Percentiles rank a stretch among this genome's conserved stretches.
Conservation (phyloP, 129 eudicot species). For the Tagetes patula region DNA sequence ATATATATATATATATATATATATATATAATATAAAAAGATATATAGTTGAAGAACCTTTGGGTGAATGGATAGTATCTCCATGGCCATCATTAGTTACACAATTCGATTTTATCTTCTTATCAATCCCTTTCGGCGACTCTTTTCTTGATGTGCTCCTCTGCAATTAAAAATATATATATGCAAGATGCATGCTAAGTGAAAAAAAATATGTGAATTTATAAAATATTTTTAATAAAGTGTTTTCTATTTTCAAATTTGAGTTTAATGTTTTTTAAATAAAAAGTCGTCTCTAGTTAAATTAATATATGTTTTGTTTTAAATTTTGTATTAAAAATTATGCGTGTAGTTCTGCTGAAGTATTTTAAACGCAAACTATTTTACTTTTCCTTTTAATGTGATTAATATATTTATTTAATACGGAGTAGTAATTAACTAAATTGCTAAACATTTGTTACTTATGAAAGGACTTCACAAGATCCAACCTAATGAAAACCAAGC, state of each 20-base stretch:
- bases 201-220: neutral
- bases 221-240: neutral
- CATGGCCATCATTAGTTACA: constrained; percentile 28
- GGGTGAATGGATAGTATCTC: constrained; percentile 42
- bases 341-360: neutral
- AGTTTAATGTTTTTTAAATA: neutral
- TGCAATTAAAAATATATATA: constrained; percentile 38
- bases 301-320: neutral
- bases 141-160: constrained; percentile 62
- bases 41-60: constrained; percentile 36
- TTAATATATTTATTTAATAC: too few species aligned
- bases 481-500: too few species aligned
- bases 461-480: too few species aligned
- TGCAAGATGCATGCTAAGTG: neutral
- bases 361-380: neutral
- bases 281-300: constrained; percentile 1
- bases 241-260: neutral
- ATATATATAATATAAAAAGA: neutral
- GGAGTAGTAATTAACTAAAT: too few species aligned
- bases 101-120: constrained; percentile 37
- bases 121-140: constrained; percentile 40
- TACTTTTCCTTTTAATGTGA: neutral
- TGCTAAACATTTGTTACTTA: too few species aligned
- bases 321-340: neutral
- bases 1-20: too few species aligned